phyloP scores from a whole-genome alignment of 2,329 filamentous ascomycete genomes.

The Scopulariopsis brevicaulis region DNA sequence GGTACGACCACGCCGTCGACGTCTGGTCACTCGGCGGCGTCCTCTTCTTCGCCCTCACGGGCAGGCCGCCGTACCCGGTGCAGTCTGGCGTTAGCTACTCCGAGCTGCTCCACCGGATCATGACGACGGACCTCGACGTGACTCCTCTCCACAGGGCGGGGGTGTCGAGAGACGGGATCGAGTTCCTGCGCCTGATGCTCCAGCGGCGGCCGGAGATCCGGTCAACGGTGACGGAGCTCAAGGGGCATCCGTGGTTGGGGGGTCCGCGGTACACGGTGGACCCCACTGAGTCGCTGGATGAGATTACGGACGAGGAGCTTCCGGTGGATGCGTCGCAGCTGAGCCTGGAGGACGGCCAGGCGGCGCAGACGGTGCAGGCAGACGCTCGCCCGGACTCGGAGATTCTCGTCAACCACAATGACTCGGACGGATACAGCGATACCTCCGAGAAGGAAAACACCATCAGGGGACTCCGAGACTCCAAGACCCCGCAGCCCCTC shows the following conservation, averaged over 20 bases:
- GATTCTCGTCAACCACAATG: not conserved
- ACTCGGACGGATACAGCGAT: constrained; percentile 35
- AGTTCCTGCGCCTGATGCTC: constrained; percentile 71
- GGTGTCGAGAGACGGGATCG: constrained; percentile 56
- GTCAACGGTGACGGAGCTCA: constrained; percentile 60
- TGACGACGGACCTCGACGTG: constrained; percentile 62
- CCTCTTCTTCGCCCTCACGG: constrained; percentile 75
- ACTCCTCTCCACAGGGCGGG: constrained; percentile 44
- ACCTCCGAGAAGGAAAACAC: constrained; percentile 67
- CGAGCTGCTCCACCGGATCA: constrained; percentile 75
- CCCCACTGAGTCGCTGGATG: constrained; percentile 41
- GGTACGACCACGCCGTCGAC: constrained; percentile 87
- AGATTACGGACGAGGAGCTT: constrained; percentile 49
- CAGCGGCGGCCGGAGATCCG: constrained; percentile 68
- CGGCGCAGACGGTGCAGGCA: not conserved
- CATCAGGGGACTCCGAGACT: constrained; percentile 23
- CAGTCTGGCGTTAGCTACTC: constrained; percentile 64
- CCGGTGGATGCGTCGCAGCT: constrained; percentile 51
- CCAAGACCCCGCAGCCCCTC: constrained; percentile 20
- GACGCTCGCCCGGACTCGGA: constrained; percentile 1
- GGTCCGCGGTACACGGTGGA: constrained; percentile 16
- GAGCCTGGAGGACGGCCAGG: constrained; percentile 40
- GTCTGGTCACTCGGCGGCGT: constrained; percentile 96
- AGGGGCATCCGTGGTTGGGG: constrained; percentile 63
- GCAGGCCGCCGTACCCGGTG: constrained; percentile 69